Conservation (phyloP, 306 rosid species). For the Prinsepia uniflora region DNA sequence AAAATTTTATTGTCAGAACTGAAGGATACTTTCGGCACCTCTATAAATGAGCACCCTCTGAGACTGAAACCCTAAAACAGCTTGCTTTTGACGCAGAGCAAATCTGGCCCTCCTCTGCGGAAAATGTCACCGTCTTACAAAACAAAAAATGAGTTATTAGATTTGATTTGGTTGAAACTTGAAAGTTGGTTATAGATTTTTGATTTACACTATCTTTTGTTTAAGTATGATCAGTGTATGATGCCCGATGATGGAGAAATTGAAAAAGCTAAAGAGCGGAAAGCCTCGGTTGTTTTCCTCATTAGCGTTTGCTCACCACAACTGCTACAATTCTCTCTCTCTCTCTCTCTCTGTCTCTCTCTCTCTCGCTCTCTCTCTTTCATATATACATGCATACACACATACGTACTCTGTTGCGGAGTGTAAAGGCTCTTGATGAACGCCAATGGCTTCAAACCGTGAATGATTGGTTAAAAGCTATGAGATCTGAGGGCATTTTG, state of each 20-base stretch:
- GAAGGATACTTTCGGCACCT: neutral
- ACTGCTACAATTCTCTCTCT: neutral
- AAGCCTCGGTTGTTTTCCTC: conserved; percentile 24
- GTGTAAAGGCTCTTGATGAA: conserved; percentile 28
- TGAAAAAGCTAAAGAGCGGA: conserved; percentile 25
- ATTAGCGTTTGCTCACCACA: conserved; percentile 14
- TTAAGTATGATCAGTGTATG: neutral
- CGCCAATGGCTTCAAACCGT: conserved; percentile 16
- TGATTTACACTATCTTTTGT: neutral
- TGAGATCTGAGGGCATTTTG: conserved; percentile 36
- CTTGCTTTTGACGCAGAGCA: neutral
- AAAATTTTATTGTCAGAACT: too few relatives aligned
- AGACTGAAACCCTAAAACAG: neutral
- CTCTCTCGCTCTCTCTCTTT: neutral
- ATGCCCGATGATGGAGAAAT: conserved; percentile 35
- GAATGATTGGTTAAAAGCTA: conserved; percentile 24
- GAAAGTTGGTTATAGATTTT: neutral
- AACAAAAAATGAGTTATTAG: too few relatives aligned
- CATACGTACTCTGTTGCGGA: neutral
- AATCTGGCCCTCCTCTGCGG: too few relatives aligned
- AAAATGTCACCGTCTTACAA: too few relatives aligned
- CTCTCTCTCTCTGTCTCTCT: neutral
- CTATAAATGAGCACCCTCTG: neutral
- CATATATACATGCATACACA: neutral
- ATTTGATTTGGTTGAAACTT: neutral